These are phyloP conservation scores for Dichotomopilus funicola DNA, from an alignment of 2,329 filamentous ascomycete species.

Conservation along the genomic window DNA sequence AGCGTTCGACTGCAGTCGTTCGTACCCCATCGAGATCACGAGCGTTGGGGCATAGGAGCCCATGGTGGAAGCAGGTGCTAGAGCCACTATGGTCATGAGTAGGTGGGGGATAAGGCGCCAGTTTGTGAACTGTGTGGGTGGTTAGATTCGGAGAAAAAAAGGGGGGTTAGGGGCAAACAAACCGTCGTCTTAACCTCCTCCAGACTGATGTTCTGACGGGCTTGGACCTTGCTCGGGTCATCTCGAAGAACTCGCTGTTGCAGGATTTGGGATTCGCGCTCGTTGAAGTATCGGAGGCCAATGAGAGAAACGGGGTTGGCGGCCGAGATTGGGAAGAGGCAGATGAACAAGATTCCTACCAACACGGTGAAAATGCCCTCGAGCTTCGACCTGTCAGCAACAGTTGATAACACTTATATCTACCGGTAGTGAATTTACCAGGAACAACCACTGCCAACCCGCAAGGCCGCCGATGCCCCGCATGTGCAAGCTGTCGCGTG, in stretches of 20 bases:
- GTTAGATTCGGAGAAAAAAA: background rate
- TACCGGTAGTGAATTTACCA: slow-evolving; percentile 14
- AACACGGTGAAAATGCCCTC: slow-evolving; percentile 34
- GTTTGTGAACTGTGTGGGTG: slow-evolving; percentile 29
- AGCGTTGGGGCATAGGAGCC: slow-evolving; percentile 29
- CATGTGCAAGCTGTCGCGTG: slow-evolving; percentile 27
- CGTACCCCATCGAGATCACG: slow-evolving; percentile 32
- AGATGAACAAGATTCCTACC: slow-evolving; percentile 28
- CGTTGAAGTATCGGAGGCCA: slow-evolving; percentile 29
- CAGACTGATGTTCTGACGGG: slow-evolving; percentile 23
- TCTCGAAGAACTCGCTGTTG: slow-evolving; percentile 29
- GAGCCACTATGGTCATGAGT: slow-evolving; percentile 26
- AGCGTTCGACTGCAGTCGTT: slow-evolving; percentile 30
- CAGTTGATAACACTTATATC: background rate
- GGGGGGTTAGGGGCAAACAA: slow-evolving; percentile 8
- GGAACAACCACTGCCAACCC: slow-evolving; percentile 33
- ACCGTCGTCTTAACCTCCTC: slow-evolving; percentile 32
- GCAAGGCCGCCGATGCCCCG: slow-evolving; percentile 26
- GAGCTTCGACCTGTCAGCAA: slow-evolving; percentile 20
- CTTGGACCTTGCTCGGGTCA: slow-evolving; percentile 31
- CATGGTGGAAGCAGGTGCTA: slow-evolving; percentile 27
- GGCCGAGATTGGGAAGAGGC: slow-evolving; percentile 27
- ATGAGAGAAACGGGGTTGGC: slow-evolving; percentile 28
- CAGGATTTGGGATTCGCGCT: slow-evolving; percentile 32
- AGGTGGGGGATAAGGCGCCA: slow-evolving; percentile 33